Base-by-base conservation (phyloP, 345 rosid species). In the Brassica cretica region DNA sequence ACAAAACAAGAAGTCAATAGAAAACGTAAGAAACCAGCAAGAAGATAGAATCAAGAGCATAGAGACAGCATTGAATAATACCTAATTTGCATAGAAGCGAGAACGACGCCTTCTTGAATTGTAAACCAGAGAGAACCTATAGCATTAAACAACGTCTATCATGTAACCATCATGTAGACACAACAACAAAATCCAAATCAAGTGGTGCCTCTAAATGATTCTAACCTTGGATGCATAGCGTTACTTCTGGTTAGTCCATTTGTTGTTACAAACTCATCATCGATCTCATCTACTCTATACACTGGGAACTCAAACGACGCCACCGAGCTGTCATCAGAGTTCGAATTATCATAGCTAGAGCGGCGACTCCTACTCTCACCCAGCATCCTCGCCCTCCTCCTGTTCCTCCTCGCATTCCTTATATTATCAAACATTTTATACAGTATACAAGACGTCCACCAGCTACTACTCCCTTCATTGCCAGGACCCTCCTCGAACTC, bases 381-480 rank as follows among this genome's bases (percentile, higher is more conserved):
- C 55, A 46, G 5, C 56, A 51, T 87, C 80, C 97, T 91, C 21
- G 99, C 76, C 79, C 97, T 86, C 73, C 99, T 90, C 76, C 98
- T 79, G 74, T 86, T 93, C 81, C 98, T 90, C 53, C 98, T 90
- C 46, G 98, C 89, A 75, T 83, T 91, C 84, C 97, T 91, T 64
- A 95, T 84, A 81, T 91, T 95, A 80, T 89, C 90, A 79, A 95
- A 95, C 75, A 93, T 89, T 82, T 93, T 89, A 84, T 89, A 93
- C 37, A 95, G 75, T 63, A 93, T 93, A 78, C 99, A 93, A 55
- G 99, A 95, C 1, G 96, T 93, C 98, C 97, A 93, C 99, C 97
- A 91, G 79, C 84, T 93, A 1, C 84, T 93, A 1, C 41, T 2
- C 35, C 97, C 88, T 61, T 87, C 96, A 66, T 86, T 87, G 37